Base-by-base conservation (phyloP, 495 filamentous ascomycete species). In the Penicillium riverlandense region DNA sequence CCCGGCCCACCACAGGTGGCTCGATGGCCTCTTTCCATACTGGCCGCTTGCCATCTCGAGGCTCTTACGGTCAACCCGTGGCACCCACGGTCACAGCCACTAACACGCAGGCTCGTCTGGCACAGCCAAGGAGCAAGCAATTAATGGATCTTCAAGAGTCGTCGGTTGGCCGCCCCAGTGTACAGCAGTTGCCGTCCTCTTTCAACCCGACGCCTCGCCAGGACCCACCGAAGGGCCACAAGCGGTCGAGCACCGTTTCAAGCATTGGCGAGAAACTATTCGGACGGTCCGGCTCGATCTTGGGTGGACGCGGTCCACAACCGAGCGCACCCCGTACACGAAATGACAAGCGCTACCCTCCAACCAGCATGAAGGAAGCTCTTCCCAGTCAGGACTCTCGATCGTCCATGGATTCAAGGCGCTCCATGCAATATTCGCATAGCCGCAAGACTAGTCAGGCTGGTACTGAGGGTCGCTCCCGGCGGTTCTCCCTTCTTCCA, bases 41-140 rank as follows among this genome's bases (percentile, higher is more conserved):
- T 38, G 73, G 75, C 41, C 71, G 82, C 33, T 70, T 92, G 41
- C 82, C 84, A 48, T 86, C 88, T 29, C 76, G 89, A 48, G 84
- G 86, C 40, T 94, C 88, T 40, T 96, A 98, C 60, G 85, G 86
- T 50, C 86, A 88, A 65, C 91, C 92, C 37, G 80, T 85, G 53
- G 87, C 87, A 43, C 90, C 92, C 29, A 84, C 86, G 47, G 80
- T 96, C 51, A 89, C 88, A 42, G 82, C 84, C 59, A 90, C 89
- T 33, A 96, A 94, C 71, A 91, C 81, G 31, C 85, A 96, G 65
- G 92, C 88, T 48, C 84, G 85, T 51, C 84, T 98, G 47, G 82
- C 90, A 44, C 90, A 95, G 61, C 92, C 92, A 32, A 83, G 77
- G 50, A 74, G 69, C 47, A 88, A 84, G 59, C 78, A 80, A 45